These are phyloP conservation scores for Conoideocrella luteorostrata DNA, from an alignment of 2,329 filamentous ascomycete species.

Conservation along the genomic window DNA sequence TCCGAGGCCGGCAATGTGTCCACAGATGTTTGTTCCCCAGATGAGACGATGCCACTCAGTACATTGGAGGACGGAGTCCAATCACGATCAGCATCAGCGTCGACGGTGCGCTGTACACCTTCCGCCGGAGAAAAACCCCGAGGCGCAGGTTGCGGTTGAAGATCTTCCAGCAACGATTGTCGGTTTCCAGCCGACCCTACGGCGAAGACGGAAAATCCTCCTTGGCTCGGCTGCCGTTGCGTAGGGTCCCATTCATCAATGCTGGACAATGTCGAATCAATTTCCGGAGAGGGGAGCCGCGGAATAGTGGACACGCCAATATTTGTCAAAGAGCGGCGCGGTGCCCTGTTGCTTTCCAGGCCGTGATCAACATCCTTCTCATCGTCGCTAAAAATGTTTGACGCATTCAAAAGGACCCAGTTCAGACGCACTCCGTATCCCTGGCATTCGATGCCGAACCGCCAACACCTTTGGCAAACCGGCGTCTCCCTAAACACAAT, in stretches of 20 bases:
- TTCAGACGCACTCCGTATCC: slow-evolving; percentile 15
- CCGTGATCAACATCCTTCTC: neutral
- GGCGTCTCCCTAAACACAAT: slow-evolving; percentile 3
- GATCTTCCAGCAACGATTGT: neutral
- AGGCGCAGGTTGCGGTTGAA: neutral
- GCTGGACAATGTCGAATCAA: slow-evolving; percentile 5
- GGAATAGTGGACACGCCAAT: neutral
- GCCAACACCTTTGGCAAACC: slow-evolving; percentile 10
- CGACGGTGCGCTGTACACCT: neutral
- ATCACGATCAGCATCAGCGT: neutral
- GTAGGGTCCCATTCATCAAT: slow-evolving; percentile 11
- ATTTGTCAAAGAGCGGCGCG: neutral
- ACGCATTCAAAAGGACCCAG: slow-evolving; percentile 10
- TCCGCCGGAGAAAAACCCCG: neutral
- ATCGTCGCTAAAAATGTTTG: slow-evolving; percentile 1
- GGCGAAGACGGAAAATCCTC: slow-evolving; percentile 2
- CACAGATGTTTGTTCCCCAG: neutral
- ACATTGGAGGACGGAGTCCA: neutral
- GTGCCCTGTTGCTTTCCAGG: neutral
- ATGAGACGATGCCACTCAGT: neutral
- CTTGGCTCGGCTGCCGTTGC: neutral
- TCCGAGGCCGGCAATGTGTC: neutral
- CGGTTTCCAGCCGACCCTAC: neutral
- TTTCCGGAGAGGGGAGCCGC: slow-evolving; percentile 5
- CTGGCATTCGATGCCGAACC: slow-evolving; percentile 13